Evolutionary conservation across 129 eudicot genomes (phyloP), one percentile per base, ranked within the genome.

Genomic region (Tagetes patula): DNA sequence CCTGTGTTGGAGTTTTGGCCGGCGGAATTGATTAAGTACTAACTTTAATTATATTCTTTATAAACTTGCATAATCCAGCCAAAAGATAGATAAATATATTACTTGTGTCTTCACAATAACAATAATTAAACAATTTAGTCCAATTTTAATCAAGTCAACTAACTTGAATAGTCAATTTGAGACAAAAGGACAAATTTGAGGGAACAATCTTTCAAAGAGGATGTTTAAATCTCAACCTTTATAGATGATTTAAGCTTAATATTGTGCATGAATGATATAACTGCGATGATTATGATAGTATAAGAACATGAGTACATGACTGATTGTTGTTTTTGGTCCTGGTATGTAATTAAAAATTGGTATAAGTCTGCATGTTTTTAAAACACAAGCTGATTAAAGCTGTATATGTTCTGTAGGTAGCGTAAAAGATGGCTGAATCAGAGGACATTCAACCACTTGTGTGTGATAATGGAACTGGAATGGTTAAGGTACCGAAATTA

Each of bases 391-490:
- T 82, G 20, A 59, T 64, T 70, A 33, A 39, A 42, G 43, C 70
- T 76, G 33, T 58, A 34, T 69, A 46, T 32, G 50, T 76, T 75
- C 70, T 70, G 82, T 40, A 83, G 75, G 43, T 81, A 81, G 75
- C 79, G 67, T 80, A 86, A 59, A 32, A 75, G 75, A 89, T 89
- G 96, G 91, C 91, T 48, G 96, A 89, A 1, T 79, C 75, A 42
- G 96, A 89, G 82, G 96, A 89, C 32, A 89, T 89, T 78, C 96
- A 89, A 85, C 96, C 91, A 69, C 96, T 89, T 69, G 96, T 89
- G 74, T 89, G 96, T 63, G 96, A 89, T 71, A 88, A 88, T 85
- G 95, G 95, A 54, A 88, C 95, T 20, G 95, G 95, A 81, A 89
- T 89, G 96, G 96, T 89, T 46, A 89, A 89, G 96, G 96, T 88